Conservation (phyloP, 2,329 filamentous ascomycete species). For the Colletotrichum godetiae region DNA sequence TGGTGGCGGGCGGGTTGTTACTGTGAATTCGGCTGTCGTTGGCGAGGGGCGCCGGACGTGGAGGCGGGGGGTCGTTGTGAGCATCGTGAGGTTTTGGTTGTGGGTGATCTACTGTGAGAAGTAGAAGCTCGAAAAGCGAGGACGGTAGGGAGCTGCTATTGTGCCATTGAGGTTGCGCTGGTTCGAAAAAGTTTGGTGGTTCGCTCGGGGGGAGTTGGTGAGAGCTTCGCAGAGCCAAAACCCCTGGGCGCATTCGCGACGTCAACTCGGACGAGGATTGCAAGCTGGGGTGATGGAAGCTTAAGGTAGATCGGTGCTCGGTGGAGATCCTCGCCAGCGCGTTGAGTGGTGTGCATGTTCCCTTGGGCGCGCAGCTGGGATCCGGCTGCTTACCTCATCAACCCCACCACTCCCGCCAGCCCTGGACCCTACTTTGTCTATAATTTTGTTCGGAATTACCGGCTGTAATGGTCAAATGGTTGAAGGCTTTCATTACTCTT, state of each 20-base stretch:
- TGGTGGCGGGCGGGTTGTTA: conserved; percentile 78
- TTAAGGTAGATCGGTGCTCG: conserved; percentile 3
- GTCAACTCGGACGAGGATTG: neutral
- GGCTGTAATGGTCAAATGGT: conserved; percentile 73
- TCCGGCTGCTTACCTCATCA: neutral
- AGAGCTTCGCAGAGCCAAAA: neutral
- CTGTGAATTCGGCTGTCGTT: conserved; percentile 91
- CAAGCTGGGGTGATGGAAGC: neutral
- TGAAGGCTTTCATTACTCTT: conserved; percentile 67
- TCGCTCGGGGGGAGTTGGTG: neutral
- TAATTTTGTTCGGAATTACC: conserved; percentile 4
- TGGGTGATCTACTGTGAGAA: neutral
- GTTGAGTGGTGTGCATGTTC: neutral
- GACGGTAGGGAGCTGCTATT: neutral
- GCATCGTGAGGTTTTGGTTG: conserved; percentile 58
- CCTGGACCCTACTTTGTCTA: neutral
- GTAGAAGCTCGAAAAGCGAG: too few species aligned
- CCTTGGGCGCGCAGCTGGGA: neutral
- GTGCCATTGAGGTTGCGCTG: conserved; percentile 1
- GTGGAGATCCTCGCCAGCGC: neutral
- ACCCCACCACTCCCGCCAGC: neutral
- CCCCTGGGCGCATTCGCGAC: neutral
- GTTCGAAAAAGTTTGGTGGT: neutral
- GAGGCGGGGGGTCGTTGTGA: conserved; percentile 70
- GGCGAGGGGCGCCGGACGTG: conserved; percentile 78